Evolutionary conservation across 176 grass and related monocot genomes (phyloP), one percentile per base, ranked within the genome.

Genomic region (Rhynchospora pubera): DNA sequence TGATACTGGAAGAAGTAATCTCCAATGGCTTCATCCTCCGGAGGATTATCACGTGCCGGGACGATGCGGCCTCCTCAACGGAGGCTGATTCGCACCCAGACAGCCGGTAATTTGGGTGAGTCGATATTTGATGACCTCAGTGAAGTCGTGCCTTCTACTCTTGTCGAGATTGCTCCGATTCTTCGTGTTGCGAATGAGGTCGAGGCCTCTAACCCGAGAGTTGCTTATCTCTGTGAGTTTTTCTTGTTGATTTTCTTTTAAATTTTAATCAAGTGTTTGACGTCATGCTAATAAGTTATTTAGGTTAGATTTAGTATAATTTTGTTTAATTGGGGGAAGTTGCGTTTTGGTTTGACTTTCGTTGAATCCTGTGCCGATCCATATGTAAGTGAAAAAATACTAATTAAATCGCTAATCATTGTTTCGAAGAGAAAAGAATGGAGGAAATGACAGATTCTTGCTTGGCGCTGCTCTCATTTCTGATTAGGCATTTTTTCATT

Each of bases 151-250:
- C 95, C 95, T 1, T 98, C 95, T 5, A 93, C 95, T 13, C 90
- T 98, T 1, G 92, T 85, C 19, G 95, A 94, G 1, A 87, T 98
- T 65, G 92, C 90, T 1, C 95, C 87, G 11, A 98, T 98, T 78
- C 95, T 98, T 30, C 95, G 95, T 79, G 95, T 98, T 14, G 95
- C 95, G 15, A 98, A 98, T 72, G 90, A 90, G 81, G 90, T 98
- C 8, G 95, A 98, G 81, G 32, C 76, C 6, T 2, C 77, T 15
- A 91, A 93, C 12, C 85, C 87, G 1, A 83, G 95, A 1, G 92
- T 98, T 22, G 95, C 95, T 0, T 98, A 98, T 69, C 95, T 98
- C 57, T 98, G 95, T 98, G 81, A 91, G 95, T 74, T 79, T 45
- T 62, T 79, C 18, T 62, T 84, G 63, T 47, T 46, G 18, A 16